Base-by-base conservation (phyloP, 2,329 filamentous ascomycete genomes). In the Neospermospora avenae region DNA sequence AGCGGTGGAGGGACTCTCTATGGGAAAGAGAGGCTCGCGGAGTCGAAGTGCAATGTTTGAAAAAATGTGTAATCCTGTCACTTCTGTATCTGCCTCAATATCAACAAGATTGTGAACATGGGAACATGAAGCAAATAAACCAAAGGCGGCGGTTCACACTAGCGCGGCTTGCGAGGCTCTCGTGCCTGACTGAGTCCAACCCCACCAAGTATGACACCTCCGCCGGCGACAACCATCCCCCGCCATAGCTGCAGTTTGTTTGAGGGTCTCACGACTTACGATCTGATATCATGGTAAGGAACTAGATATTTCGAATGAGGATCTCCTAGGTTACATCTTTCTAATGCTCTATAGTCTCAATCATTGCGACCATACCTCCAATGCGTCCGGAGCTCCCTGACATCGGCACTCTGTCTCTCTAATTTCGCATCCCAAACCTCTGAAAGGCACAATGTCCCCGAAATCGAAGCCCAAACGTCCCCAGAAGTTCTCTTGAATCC, bases 391-490 rank as follows among this genome's bases (percentile, higher is more conserved):
- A 93, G 90, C 74, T 96, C 91, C 72, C 84, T 99, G 73, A 98
- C 93, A 42, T 91, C 93, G 66, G 93, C 95, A 67, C 87, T 99
- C 68, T 93, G 91, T 61, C 84, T 96, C 61, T 93, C 92, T 76
- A 96, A 99, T 83, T 99, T 99, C 77, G 93, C 95, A 65, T 98
- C 93, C 53, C 95, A 99, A 78, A 91, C 90, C 48, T 91, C 93
- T 58, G 96, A 99, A 81, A 84, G 95, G 70, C 95, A 98, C 80
- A 99, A 99, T 81, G 93, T 98, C 48, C 95, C 95, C 63, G 95
- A 99, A 76, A 90, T 99, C 71, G 95, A 99, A 80, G 93, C 93
- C 44, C 86, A 87, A 67, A 92, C 89, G 55, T 96, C 93, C 0
- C 95, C 96, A 22, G 95, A 99, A 81, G 88, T 98, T 62, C 84